These are phyloP conservation scores for Avena atlantica DNA, from an alignment of 176 grass and related monocot species.

Conservation along the genomic window DNA sequence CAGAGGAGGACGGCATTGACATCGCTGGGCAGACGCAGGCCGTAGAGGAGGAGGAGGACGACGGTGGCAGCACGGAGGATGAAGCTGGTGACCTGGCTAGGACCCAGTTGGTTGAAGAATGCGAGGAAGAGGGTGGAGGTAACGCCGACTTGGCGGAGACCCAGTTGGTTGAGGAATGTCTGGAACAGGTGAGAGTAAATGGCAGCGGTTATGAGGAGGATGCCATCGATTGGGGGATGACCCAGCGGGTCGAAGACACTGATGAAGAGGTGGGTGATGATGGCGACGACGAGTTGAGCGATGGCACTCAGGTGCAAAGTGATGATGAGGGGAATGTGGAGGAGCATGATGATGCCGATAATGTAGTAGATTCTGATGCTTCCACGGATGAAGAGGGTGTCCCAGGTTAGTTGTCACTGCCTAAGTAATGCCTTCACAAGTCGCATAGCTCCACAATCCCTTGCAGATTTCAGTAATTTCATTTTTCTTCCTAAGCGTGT, in stretches of 20 bases:
- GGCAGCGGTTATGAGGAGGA: not conserved
- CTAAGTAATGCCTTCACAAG: not conserved
- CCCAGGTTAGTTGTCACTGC: slow-evolving; percentile 47
- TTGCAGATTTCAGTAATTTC: not conserved
- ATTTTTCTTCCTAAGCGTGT: not conserved
- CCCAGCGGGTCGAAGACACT: slow-evolving; percentile 48
- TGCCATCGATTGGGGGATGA: slow-evolving; percentile 32
- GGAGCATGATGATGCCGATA: not conserved
- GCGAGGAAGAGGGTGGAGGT: slow-evolving; percentile 4
- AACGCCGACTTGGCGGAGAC: not conserved
- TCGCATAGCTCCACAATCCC: not conserved
- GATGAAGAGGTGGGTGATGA: slow-evolving; percentile 42
- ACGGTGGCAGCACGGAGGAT: not conserved
- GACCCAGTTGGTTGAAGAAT: slow-evolving; percentile 43
- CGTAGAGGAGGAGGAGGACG: not conserved
- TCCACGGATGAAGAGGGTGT: slow-evolving; percentile 57
- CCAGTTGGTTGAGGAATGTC: slow-evolving; percentile 38
- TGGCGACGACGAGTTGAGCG: slow-evolving; percentile 12
- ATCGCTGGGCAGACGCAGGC: slow-evolving; percentile 20
- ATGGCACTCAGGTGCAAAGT: slow-evolving; percentile 38
- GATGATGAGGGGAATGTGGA: slow-evolving; percentile 23
- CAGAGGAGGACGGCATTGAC: slow-evolving; percentile 3
- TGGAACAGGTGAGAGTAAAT: slow-evolving; percentile 16
- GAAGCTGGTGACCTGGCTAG: not conserved
- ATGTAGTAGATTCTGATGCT: slow-evolving; percentile 54